A percentile compares a stretch with the other conserved stretches of the same genome.
Evolutionary conservation across 352 stramenopile genomes (phyloP).

Genomic region (Globisporangium megalacanthum): DNA sequence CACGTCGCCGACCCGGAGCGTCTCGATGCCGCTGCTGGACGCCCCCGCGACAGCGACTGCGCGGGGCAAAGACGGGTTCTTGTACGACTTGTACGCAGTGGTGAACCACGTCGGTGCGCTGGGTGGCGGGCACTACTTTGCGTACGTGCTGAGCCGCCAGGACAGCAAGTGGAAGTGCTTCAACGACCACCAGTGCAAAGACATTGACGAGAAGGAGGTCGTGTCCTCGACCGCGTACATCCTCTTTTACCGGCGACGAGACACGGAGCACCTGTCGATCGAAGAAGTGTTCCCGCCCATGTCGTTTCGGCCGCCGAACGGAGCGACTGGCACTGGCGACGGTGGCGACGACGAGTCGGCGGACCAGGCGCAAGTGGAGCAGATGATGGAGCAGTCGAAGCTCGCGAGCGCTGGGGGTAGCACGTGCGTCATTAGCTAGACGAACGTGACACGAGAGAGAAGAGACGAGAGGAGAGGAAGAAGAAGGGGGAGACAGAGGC

Average conservation of each 20-base stretch:
- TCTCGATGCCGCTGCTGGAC: conserved; percentile 33
- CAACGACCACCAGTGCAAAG: conserved; percentile 81
- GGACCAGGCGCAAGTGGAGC: conserved; percentile 62
- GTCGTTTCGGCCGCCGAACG: conserved; percentile 18
- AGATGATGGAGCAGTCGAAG: conserved; percentile 66
- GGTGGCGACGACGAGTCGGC: conserved; percentile 27
- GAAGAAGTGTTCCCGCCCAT: conserved; percentile 75
- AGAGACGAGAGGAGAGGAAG: neutral
- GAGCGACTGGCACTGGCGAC: conserved; percentile 1
- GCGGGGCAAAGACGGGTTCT: conserved; percentile 41
- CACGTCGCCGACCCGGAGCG: conserved; percentile 4
- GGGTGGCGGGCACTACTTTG: conserved; percentile 83
- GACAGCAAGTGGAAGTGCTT: conserved; percentile 90
- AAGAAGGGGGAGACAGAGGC: neutral
- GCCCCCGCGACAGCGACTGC: conserved; percentile 54
- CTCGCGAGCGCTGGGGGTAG: conserved; percentile 32
- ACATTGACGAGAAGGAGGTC: conserved; percentile 83
- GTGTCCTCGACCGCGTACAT: conserved; percentile 86
- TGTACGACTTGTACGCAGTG: conserved; percentile 87
- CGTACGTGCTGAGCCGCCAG: conserved; percentile 84
- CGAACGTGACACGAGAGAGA: neutral
- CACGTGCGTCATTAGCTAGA: conserved; percentile 56
- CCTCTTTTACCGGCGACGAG: conserved; percentile 94
- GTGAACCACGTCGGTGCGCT: conserved; percentile 87
- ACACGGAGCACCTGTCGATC: conserved; percentile 58